These are phyloP conservation scores for Mycena venus DNA, from an alignment of 768 basidiomycete genomes.

Conservation along the genomic window DNA sequence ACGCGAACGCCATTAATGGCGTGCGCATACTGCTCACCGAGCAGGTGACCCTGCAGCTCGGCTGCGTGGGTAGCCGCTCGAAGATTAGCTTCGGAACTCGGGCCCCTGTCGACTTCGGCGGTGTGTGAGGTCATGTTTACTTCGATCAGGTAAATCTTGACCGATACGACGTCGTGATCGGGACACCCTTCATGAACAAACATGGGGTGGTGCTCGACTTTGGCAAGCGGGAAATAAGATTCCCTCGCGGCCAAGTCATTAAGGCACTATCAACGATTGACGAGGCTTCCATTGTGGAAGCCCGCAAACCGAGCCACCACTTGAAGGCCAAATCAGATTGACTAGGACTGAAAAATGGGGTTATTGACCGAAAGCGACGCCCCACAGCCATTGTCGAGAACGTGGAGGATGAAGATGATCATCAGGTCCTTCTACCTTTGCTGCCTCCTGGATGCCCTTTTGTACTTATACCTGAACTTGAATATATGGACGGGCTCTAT, in stretches of 20 bases:
- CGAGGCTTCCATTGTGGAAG: not conserved
- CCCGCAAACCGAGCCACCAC: not conserved
- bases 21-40: not conserved
- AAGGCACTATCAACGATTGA: not conserved
- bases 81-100: conserved; percentile 3
- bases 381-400: too few species aligned
- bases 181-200: conserved; percentile 11
- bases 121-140: not conserved
- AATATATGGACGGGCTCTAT: too few species aligned
- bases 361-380: too few species aligned
- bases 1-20: not conserved
- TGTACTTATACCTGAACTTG: too few species aligned
- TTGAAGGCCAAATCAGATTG: not conserved
- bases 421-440: not conserved
- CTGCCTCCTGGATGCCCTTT: too few species aligned
- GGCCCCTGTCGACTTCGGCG: not conserved
- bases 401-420: too few species aligned
- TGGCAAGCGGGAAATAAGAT: not conserved
- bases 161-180: conserved; percentile 5
- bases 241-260: not conserved
- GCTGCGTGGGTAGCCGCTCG: not conserved
- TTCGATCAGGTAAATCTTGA: conserved; percentile 5
- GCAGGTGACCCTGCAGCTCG: conserved; percentile 3
- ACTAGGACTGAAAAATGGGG: too few species aligned
- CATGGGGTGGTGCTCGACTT: not conserved